Base-by-base conservation (phyloP, 2,329 filamentous ascomycete genomes). In the Metarhizium guizhouense region DNA sequence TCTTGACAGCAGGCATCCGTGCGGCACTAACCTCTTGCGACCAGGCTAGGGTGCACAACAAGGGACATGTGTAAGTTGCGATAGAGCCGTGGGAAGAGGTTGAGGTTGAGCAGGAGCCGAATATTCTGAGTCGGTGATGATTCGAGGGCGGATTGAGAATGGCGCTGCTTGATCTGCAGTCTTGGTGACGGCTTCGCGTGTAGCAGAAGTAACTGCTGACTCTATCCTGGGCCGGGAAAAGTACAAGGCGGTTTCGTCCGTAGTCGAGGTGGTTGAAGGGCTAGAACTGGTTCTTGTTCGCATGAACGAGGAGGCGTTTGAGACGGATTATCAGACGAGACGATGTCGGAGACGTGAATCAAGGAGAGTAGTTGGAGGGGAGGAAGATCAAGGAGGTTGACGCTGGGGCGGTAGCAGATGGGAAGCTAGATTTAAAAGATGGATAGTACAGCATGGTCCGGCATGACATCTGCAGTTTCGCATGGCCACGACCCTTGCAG, bases 1-100 rank as follows among this genome's bases (percentile, higher is more conserved):
- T 54, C 40, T 38, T 45, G 68, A 74, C 72, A 70, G 76, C 71
- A 66, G 72, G 78, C 79, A 82, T 81, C 70, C 75, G 77, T 73
- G 72, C 77, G 74, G 70, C 73, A 77, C 76, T 64, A 64, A 69
- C 63, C 59, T 68, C 65, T 67, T 64, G 68, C 63, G 20, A 55
- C 51, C 38, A 36, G 47, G 50, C 36, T 30, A 6, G 6, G 53
- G 34, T 52, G 50, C 25, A 45, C 18, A 5, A 50, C 45, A 8
- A 50, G 10, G 11, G 29, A 51, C 43, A 51, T 51, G 20, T 36
- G 47, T 14, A 6, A 20, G 42, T 40, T 47, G 36, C 5, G 47
- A 42, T 40, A 32, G 1, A 16, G 7, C 30, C 6, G 25, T n/a
- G 29, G 20, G 25, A 38, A 25, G 25, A 25, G 4, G 25, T 25